Evolutionary conservation across 2,329 filamentous ascomycete species (phyloP), one percentile per base, ranked within the genome.

Genomic region (Zymoseptoria tritici): DNA sequence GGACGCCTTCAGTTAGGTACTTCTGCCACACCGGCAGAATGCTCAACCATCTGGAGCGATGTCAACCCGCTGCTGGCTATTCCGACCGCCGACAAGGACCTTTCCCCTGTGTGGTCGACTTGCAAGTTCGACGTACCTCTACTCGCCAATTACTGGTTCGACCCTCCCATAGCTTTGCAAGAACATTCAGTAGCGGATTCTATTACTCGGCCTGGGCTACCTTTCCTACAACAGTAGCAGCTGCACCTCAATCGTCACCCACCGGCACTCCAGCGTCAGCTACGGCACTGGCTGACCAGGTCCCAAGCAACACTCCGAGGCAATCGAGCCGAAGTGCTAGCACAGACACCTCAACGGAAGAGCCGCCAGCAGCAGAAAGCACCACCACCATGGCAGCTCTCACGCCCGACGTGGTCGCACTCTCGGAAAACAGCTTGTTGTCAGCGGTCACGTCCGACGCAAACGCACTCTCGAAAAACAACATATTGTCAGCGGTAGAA

Each of bases 61-160:
- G 49, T 66, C 20, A 69, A 68, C 51, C 66, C 67, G 4, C 9
- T 63, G 5, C 56, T 68, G 3, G 67, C 58, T 7, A 46, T 68
- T 7, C 64, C 64, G n/a, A 67, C 62, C 0, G 57, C 58, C 49
- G 57, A 66, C 21, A 52, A 21, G 20, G 59, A 66, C 3, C 2
- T 65, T 16, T 61, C 50, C 2, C 63, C 62, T 9, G 56, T 57
- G 22, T 65, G 62, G 63, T 49, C 52, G 6, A 62, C 60, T 1
- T 67, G 66, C 51, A 52, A 50, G 3, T 57, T 65, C 49, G 51
- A 55, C 3, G 20, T 21, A 21, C 24, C n/a, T 0, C 59, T 57
- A n/a, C 52, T 64, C 7, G 62, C 62, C 9, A 66, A 65, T 16
- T 63, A 57, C 56, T 60, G 62, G 56, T 67, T 63, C 26, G 66